Base-by-base conservation (phyloP, 1,284 basidiomycete genomes). In the Pascua sp. region DNA sequence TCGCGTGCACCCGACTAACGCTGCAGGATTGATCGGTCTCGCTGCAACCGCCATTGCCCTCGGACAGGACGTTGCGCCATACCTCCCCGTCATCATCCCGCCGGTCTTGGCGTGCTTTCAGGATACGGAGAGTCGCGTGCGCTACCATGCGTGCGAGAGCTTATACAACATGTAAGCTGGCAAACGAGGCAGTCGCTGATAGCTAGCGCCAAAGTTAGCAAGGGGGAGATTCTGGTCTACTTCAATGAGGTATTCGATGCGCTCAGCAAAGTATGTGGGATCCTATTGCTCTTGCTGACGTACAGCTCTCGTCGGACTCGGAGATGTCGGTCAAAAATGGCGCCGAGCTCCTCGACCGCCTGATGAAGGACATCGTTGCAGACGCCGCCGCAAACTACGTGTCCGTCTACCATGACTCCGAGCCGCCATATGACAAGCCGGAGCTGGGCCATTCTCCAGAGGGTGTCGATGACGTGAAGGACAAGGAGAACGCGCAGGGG, bases 231-330 rank as follows among this genome's bases (percentile, higher is more conserved):
- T 43, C 80, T 98, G 60, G 86, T 97, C 17, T 97, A 95, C 76
- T 99, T 98, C 79, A 98, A 99, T 72, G 91, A 95, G 59, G 91
- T 97, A 56, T 99, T 99, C 69, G 96, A 98, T 77, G 89, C 91
- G 1, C 82, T 98, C 60, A 93, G 90, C 82, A 97, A 96, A 82
- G 93, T 93, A 67, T 62, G 83, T 69, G 18, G 15, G 24, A 2
- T 36, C 37, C 38, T 8, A 16, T 32, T 32, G 24, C 24, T 32
- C 24, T 32, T 3, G 24, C 18, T 41, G 44, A 53, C 11, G 38
- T 45, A 16, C 67, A 96, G 92, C 89, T 99, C 55, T 91, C 93
- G 8, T 92, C 95, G 42, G 96, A 99, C 75, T 89, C 92, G 0
- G 96, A 98, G 68, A 75, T 92, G 49, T 95, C 95, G 3, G 96